phyloP scores from a whole-genome alignment of 2,329 filamentous ascomycete genomes.

The Aspergillus sp. region DNA sequence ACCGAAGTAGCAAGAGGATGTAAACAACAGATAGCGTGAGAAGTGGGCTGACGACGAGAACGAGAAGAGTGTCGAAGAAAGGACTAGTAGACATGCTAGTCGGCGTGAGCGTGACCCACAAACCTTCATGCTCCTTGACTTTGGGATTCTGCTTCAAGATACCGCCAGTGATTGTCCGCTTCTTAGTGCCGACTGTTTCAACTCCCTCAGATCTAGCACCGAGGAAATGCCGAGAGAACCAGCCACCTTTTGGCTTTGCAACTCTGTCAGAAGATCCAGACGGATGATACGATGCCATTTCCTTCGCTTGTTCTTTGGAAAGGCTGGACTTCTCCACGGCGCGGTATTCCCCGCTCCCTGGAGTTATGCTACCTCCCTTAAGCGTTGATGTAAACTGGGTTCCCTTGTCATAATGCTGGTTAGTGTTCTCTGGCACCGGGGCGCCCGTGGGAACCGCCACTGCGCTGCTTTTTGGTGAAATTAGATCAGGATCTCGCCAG shows the following conservation, averaged over 20 bases:
- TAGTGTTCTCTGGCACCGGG: constrained; percentile 26
- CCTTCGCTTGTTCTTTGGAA: constrained; percentile 16
- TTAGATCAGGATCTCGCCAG: constrained; percentile 76
- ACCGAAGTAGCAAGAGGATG: constrained; percentile 79
- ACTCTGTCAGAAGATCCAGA: constrained; percentile 13
- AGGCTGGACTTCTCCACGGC: constrained; percentile 39
- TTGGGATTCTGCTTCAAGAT: constrained; percentile 28
- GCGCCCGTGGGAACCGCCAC: constrained; percentile 24
- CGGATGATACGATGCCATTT: constrained; percentile 10
- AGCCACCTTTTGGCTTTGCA: constrained; percentile 19
- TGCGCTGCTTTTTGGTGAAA: constrained; percentile 45
- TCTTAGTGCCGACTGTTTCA: constrained; percentile 14
- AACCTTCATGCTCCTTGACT: constrained; percentile 64
- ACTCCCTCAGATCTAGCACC: constrained; percentile 24
- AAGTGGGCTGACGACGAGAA: constrained; percentile 90
- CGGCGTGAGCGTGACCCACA: constrained; percentile 96
- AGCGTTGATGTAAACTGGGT: constrained; percentile 38
- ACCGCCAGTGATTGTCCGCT: constrained; percentile 14
- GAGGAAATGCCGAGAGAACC: constrained; percentile 38
- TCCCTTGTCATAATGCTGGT: constrained; percentile 34
- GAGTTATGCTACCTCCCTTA: constrained; percentile 67
- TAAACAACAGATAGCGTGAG: constrained; percentile 93
- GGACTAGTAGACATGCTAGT: constrained; percentile 84
- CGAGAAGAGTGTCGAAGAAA: constrained; percentile 94
- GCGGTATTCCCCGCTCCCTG: constrained; percentile 70